These are phyloP conservation scores for Calonectria crousiana DNA, from an alignment of 2,329 filamentous ascomycete species.

Conservation along the genomic window DNA sequence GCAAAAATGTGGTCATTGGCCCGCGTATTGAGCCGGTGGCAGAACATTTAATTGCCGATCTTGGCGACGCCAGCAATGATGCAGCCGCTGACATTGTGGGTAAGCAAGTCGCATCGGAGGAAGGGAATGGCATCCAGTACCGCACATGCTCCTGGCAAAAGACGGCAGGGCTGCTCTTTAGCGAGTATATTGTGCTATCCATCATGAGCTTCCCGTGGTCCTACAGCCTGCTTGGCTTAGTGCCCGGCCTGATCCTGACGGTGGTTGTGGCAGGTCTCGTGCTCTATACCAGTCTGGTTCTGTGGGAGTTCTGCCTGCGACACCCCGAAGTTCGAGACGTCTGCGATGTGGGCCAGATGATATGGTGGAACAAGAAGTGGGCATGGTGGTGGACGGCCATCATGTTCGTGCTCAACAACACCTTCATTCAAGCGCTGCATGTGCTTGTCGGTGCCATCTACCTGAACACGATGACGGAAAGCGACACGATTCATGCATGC, in stretches of 20 bases:
- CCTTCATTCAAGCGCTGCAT: constrained; percentile 84
- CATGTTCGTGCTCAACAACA: constrained; percentile 96
- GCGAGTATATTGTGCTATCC: constrained; percentile 90
- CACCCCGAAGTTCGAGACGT: constrained; percentile 94
- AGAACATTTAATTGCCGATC: constrained; percentile 44
- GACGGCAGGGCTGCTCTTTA: constrained; percentile 91
- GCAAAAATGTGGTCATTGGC: constrained; percentile 57
- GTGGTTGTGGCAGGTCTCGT: constrained; percentile 82
- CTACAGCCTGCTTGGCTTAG: constrained; percentile 87
- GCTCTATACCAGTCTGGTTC: constrained; percentile 75
- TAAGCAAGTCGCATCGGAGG: constrained; percentile 81
- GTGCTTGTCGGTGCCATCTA: constrained; percentile 88
- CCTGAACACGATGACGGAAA: constrained; percentile 86
- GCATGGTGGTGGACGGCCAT: constrained; percentile 77
- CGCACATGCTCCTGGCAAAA: constrained; percentile 95
- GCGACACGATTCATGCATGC: constrained; percentile 70
- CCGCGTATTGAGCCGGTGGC: constrained; percentile 64
- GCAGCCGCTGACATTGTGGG: constrained; percentile 62
- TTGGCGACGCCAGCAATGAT: constrained; percentile 56
- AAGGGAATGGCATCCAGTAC: constrained; percentile 86
- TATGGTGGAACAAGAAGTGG: constrained; percentile 88
- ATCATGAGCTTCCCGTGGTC: constrained; percentile 98
- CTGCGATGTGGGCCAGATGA: constrained; percentile 94
- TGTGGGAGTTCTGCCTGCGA: constrained; percentile 89
- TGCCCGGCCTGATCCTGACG: constrained; percentile 87